Evolutionary conservation across 192 early-diverging fungal genomes (phyloP).

Genomic region (Backusella parvicylindrica): DNA sequence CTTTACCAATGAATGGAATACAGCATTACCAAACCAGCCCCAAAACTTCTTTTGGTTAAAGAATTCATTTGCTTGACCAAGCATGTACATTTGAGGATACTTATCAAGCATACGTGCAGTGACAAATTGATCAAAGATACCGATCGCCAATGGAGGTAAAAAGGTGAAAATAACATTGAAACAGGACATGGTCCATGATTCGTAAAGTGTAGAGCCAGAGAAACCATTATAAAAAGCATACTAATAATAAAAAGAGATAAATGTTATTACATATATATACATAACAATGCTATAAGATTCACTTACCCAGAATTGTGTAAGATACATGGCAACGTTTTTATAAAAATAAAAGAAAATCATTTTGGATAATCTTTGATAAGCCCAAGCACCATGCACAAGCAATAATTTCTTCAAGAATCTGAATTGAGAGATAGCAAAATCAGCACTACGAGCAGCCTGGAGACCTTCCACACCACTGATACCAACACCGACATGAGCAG

Average conservation of each 20-base stretch:
- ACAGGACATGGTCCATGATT: constrained; percentile 94
- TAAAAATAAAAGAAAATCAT: constrained; percentile 98
- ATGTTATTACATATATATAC: not conserved
- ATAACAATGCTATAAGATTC: not conserved
- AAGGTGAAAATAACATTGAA: constrained; percentile 96
- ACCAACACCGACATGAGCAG: constrained; percentile 96
- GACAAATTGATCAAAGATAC: constrained; percentile 95
- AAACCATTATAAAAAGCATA: constrained; percentile 91
- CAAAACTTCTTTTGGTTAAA: constrained; percentile 90
- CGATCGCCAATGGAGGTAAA: constrained; percentile 91
- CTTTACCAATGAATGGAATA: constrained; percentile 83
- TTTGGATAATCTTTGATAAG: constrained; percentile 92
- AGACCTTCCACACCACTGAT: constrained; percentile 95
- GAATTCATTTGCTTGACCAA: constrained; percentile 67
- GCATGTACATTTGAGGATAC: constrained; percentile 96
- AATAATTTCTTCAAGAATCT: constrained; percentile 90
- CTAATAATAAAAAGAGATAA: constrained; percentile 3
- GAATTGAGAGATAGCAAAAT: constrained; percentile 99
- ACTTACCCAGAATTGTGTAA: constrained; percentile 92
- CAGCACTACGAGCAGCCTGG: constrained; percentile 93
- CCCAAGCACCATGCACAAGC: constrained; percentile 96
- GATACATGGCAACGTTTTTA: constrained; percentile 97
- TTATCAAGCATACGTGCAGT: constrained; percentile 90
- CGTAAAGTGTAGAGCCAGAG: constrained; percentile 97
- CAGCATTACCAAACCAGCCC: constrained; percentile 91